Evolutionary conservation across 805 yeast species (phyloP), one percentile per base, ranked within the genome.

Genomic region (Wickerhamiella siamensis): DNA sequence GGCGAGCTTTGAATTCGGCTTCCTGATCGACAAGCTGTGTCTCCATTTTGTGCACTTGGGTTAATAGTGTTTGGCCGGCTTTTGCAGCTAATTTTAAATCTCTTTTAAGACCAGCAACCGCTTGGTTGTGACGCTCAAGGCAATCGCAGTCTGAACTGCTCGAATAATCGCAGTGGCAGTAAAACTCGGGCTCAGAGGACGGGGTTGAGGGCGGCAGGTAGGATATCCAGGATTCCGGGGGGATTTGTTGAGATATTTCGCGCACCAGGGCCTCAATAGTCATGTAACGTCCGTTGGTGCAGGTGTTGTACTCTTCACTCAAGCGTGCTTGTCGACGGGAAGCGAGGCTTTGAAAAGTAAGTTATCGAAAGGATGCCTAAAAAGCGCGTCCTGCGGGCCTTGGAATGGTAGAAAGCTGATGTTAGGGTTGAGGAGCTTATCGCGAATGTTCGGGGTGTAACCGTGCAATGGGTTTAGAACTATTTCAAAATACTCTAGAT

Each of bases 31-130:
- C 48, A 5, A 45, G 42, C 31, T 36, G 31, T 21, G 40, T 26
- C 36, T 50, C 52, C 40, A 48, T 42, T n/a, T 35, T 24, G 31
- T 45, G 48, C 35, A 51, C 24, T 35, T 50, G 52, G 44, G 42
- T 42, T 10, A 51, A 50, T 32, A 51, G 48, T 36, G 41, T 44
- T 39, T 44, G 48, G 10, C 55, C 55, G 8, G 44, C 53, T 29
- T 52, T 46, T n/a, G 55, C 53, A 9, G 55, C 53, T 5, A 50
- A 41, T 24, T 47, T 48, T 15, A 51, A 46, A 14, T 51, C 55
- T 33, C 42, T 49, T 36, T 48, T 50, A 24, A 51, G 48, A 12
- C 44, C 35, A 21, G 41, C 40, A 18, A 47, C 46, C 38, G 38
- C 46, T 27, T 38, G 46, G 40, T 43, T 40, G 24, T 43, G 48